These are phyloP conservation scores for Colletotrichum tropicale DNA, from an alignment of 2,329 filamentous ascomycete genomes.

Conservation along the genomic window DNA sequence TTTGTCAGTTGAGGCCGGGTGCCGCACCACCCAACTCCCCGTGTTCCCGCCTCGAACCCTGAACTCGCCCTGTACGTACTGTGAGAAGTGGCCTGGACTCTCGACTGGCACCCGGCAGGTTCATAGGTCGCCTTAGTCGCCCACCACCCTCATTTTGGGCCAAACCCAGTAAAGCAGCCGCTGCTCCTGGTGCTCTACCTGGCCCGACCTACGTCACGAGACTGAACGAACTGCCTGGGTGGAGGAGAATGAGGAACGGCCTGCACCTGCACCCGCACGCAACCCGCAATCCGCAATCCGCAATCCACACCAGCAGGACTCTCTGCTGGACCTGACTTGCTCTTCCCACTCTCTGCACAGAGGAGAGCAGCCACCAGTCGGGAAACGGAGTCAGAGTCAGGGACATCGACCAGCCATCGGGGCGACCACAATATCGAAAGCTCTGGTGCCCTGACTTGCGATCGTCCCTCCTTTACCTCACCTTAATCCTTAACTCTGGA, in stretches of 20 bases:
- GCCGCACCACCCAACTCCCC: background rate
- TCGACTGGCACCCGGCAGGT: background rate
- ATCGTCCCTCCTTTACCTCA: constrained; percentile 6
- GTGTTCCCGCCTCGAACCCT: constrained; percentile 6
- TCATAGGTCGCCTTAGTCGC: background rate
- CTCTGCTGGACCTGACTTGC: background rate
- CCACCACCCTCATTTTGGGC: background rate
- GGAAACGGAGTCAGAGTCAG: background rate
- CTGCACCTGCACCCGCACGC: background rate
- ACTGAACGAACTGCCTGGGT: background rate
- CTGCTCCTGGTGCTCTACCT: background rate
- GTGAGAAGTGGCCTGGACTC: background rate
- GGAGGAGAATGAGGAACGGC: background rate
- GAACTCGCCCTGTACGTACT: background rate
- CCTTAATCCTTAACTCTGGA: background rate
- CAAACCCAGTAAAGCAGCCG: constrained; percentile 2
- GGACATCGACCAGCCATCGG: background rate
- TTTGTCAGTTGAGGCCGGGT: background rate
- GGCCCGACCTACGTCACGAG: constrained; percentile 19
- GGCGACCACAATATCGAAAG: background rate
- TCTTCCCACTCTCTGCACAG: background rate
- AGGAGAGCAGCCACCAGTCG: background rate
- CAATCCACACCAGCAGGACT: background rate
- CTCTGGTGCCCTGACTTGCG: background rate
- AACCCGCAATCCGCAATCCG: background rate